Evolutionary conservation across 2,329 filamentous ascomycete species (phyloP).

Genomic region (Xylaria sp.): DNA sequence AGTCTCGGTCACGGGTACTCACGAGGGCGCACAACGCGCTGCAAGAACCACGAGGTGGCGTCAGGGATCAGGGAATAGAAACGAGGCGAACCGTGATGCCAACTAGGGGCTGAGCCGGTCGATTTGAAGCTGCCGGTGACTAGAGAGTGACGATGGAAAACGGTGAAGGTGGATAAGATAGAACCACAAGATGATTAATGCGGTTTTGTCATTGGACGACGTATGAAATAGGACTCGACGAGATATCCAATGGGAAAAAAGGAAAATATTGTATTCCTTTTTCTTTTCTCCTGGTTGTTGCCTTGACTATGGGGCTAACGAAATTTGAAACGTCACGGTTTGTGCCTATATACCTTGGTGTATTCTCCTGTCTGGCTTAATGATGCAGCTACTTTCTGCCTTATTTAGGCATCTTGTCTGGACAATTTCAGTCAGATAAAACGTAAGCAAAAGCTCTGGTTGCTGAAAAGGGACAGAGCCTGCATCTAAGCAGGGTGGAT

Average conservation of each 20-base stretch:
- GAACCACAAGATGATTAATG: background rate
- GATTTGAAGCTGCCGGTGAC: background rate
- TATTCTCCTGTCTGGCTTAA: background rate
- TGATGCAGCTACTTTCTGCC: constrained; percentile 4
- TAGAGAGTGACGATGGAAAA: background rate
- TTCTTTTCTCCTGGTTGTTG: background rate
- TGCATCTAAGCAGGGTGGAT: background rate
- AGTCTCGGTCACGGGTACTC: background rate
- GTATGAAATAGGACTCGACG: background rate
- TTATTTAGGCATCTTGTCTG: constrained; percentile 17
- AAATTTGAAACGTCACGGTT: background rate
- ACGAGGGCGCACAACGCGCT: background rate
- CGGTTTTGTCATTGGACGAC: background rate
- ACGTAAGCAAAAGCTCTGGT: background rate
- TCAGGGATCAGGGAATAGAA: background rate
- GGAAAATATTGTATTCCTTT: background rate
- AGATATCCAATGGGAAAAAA: background rate
- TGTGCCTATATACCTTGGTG: background rate
- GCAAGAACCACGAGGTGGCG: background rate
- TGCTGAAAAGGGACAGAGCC: background rate
- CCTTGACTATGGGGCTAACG: constrained; percentile 11
- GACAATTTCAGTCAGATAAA: background rate
- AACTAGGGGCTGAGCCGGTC: background rate
- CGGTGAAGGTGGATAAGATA: background rate
- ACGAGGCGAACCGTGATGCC: constrained; percentile 4